These are phyloP conservation scores for Cryptococcus sp. DNA, from an alignment of 1,284 basidiomycete genomes.

Conservation along the genomic window DNA sequence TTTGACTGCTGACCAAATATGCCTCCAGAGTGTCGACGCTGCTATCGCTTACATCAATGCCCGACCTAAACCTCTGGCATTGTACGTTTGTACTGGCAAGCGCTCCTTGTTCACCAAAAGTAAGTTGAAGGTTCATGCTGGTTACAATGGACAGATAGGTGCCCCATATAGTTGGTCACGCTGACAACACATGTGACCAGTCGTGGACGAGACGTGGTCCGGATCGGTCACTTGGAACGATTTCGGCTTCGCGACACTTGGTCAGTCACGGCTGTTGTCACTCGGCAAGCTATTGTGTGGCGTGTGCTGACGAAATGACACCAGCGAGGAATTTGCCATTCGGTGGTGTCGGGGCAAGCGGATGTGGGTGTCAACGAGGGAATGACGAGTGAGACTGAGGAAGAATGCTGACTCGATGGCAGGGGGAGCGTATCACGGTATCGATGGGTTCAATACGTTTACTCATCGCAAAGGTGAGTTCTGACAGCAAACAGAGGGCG, in stretches of 20 bases:
- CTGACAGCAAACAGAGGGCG: not conserved
- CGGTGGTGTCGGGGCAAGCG: constrained; percentile 51
- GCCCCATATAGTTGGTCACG: not conserved
- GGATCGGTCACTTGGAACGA: constrained; percentile 53
- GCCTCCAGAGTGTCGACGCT: constrained; percentile 62
- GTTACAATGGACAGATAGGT: not conserved
- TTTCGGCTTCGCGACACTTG: constrained; percentile 37
- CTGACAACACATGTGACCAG: constrained; percentile 15
- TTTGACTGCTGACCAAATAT: too few species aligned
- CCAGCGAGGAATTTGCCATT: constrained; percentile 47
- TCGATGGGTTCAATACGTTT: constrained; percentile 49
- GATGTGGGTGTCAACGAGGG: constrained; percentile 35
- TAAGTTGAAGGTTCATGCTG: constrained; percentile 11
- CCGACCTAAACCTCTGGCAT: constrained; percentile 44
- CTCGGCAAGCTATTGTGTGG: not conserved
- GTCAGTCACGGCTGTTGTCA: constrained; percentile 19
- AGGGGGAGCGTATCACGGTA: constrained; percentile 51
- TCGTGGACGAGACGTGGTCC: constrained; percentile 42
- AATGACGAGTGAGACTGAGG: not conserved
- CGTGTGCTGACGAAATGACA: not conserved
- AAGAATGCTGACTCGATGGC: not conserved
- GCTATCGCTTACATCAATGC: constrained; percentile 70
- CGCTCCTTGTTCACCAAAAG: constrained; percentile 40
- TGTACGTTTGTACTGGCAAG: constrained; percentile 49
- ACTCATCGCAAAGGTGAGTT: constrained; percentile 47